Evolutionary conservation across 352 stramenopile genomes (phyloP), one percentile per base, ranked within the genome.

Genomic region (Peronospora belbahrii): DNA sequence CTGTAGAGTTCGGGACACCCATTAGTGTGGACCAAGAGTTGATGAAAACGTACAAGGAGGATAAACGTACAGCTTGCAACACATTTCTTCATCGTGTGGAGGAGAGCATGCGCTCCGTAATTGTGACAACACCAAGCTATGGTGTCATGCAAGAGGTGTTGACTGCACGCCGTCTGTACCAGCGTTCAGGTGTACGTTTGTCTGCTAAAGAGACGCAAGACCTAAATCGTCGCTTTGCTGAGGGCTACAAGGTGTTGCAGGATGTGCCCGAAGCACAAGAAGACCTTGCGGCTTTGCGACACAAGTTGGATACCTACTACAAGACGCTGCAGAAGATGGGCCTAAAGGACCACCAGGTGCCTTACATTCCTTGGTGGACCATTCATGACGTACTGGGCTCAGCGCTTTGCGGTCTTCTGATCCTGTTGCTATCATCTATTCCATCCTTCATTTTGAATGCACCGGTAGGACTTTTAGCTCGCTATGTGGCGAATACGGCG

Each of bases 91-190:
- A 91, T 38, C 64, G 75, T 27, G 69, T 95, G 1, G 74, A 91
- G 45, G 76, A 94, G 51, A 68, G 71, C 27, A 90, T 96, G 70
- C 71, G 83, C 23, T 92, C 78, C 7, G 95, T 98, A 13, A 97
- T 98, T 52, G 94, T 99, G 14, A 97, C 94, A 13, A 92, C 96
- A 27, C 92, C 95, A n/a, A 93, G 97, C 74, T 98, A 98, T 68
- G 88, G 97, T 46, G 92, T 90, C 17, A 73, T 98, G 56, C 89
- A 98, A 71, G 58, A 97, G 9, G 84, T 98, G 33, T 89, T 98
- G 67, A 97, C 93, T 19, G 93, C 92, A 15, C 76, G 96, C 40
- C 83, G 96, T 42, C 67, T 99, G 18, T 99, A 96, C 53, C 88
- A 96, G 59, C 81, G 83, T 42, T 91, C 86, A 34, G 78, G 86